These are phyloP conservation scores for Pythium utonaiense DNA, from an alignment of 352 stramenopile species.

Conservation along the genomic window DNA sequence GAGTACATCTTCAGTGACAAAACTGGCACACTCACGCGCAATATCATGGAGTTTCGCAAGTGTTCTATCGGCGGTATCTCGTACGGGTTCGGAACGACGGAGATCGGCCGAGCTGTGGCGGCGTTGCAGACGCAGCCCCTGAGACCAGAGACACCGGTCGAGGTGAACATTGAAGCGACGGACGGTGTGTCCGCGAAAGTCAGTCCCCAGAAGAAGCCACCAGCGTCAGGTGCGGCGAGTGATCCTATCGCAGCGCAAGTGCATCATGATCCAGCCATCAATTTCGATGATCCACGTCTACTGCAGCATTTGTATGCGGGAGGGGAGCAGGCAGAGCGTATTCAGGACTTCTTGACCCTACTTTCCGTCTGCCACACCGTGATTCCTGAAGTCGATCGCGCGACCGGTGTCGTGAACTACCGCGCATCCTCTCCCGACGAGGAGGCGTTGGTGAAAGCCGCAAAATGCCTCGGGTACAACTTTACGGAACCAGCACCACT, in stretches of 20 bases:
- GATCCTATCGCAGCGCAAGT: no score
- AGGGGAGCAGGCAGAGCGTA: slow-evolving; percentile 39
- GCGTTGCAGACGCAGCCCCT: slow-evolving; percentile 58
- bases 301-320: slow-evolving; percentile 55
- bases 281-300: slow-evolving; percentile 71
- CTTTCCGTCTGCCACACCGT: slow-evolving; percentile 87
- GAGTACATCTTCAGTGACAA: slow-evolving; percentile 99
- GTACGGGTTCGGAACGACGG: slow-evolving; percentile 86
- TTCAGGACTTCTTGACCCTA: slow-evolving; percentile 81
- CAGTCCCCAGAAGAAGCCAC: no score
- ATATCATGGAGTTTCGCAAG: slow-evolving; percentile 97
- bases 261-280: slow-evolving; percentile 73
- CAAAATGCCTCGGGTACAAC: slow-evolving; percentile 81
- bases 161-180: slow-evolving; percentile 15
- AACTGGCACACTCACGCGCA: slow-evolving; percentile 99
- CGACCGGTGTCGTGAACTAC: slow-evolving; percentile 49
- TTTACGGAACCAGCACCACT: no score
- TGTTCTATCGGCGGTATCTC: slow-evolving; percentile 89
- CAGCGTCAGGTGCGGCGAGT: no score
- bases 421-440: slow-evolving; percentile 86
- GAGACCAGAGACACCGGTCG: slow-evolving; percentile 32
- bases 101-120: slow-evolving; percentile 72
- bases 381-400: slow-evolving; percentile 58
- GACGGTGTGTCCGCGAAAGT: no score
- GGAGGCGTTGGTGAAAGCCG: slow-evolving; percentile 85